Evolutionary conservation across 202 grass and related monocot species (phyloP).

Genomic region (Carex arenaria): DNA sequence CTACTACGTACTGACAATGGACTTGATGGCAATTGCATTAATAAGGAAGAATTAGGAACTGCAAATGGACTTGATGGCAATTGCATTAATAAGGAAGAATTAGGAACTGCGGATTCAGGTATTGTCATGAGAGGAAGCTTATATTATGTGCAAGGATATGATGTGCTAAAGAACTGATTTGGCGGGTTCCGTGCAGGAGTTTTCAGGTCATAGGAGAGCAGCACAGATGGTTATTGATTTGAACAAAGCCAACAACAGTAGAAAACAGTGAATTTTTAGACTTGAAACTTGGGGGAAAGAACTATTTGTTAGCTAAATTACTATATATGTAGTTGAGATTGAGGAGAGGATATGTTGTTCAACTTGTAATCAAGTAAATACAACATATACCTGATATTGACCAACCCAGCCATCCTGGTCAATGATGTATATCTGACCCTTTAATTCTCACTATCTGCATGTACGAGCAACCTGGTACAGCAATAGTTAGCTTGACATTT

Average conservation of each 20-base stretch:
- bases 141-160: no score
- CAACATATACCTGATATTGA: not conserved
- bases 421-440: not conserved
- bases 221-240: not conserved
- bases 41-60: no score
- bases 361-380: not conserved
- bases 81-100: no score
- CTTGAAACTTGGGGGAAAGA: not conserved
- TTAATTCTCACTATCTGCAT: not conserved
- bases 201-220: not conserved
- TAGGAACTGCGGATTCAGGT: no score
- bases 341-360: not conserved
- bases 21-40: no score
- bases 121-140: no score
- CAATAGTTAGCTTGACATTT: not conserved
- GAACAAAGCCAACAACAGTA: not conserved
- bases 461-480: not conserved
- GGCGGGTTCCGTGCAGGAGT: no score
- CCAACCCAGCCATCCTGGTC: not conserved
- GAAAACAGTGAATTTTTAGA: no score
- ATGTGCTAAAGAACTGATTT: no score
- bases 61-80: no score
- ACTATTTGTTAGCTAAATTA: not conserved
- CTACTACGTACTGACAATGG: no score
- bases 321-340: not conserved